Evolutionary conservation across 148 eudicot genomes (phyloP).

Genomic region (Camellia sinensis): DNA sequence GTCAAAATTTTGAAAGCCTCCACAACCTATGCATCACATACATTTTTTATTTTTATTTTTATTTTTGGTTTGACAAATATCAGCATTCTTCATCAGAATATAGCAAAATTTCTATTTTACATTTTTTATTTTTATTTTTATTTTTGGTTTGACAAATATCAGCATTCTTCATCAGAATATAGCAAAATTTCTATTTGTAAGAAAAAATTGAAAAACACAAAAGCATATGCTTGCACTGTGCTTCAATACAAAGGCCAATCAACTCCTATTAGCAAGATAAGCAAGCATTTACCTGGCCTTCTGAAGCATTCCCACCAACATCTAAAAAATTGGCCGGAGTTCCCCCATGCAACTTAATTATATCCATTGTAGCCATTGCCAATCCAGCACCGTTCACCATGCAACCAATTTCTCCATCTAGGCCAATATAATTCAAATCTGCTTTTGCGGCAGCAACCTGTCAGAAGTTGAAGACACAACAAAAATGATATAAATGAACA

Average conservation of each 20-base stretch:
- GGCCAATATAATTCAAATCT: constrained; percentile 88
- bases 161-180: too few species aligned
- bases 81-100: too few species aligned
- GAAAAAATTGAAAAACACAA: too few species aligned
- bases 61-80: too few species aligned
- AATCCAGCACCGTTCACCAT: constrained; percentile 99
- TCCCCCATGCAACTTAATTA: constrained; percentile 91
- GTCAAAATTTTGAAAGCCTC: constrained; percentile 98
- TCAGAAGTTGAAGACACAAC: constrained; percentile 13
- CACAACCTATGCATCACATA: constrained; percentile 36
- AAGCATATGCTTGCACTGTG: not conserved
- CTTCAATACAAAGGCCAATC: not conserved
- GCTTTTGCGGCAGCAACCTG: constrained; percentile 96
- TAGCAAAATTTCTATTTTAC: too few species aligned
- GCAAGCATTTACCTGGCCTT: constrained; percentile 61
- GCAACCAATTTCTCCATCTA: constrained; percentile 99
- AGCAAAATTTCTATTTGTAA: too few species aligned
- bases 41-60: too few species aligned
- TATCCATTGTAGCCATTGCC: constrained; percentile 99
- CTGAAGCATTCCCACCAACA: constrained; percentile 98
- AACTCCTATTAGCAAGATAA: constrained; percentile 8
- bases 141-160: too few species aligned
- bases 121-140: too few species aligned
- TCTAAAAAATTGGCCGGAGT: constrained; percentile 98
- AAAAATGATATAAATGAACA: not conserved